Evolutionary conservation across 1,139 yeast species (phyloP), one percentile per base, ranked within the genome.

Genomic region (Yamadazyma trypodendri): DNA sequence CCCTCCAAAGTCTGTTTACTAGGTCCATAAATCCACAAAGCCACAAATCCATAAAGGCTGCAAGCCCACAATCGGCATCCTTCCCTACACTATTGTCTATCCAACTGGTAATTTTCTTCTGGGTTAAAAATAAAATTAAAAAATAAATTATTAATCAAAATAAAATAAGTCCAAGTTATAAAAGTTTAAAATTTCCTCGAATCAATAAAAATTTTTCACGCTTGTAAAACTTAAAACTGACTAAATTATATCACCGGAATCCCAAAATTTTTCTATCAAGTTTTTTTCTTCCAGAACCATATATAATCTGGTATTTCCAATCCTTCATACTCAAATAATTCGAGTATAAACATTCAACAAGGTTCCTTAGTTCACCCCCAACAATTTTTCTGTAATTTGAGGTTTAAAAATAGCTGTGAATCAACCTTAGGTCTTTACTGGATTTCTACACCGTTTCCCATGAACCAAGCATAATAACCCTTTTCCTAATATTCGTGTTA

Each of bases 191-290:
- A 15, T 27, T 27, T 27, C 29, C 29, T 27, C 29, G 15, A 27
- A 27, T 27, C 29, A 27, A 15, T 27, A 27, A 27, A 24, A 27
- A 27, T 15, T 27, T 27, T 27, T 27, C 29, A 27, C 29, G 15
- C 8, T 12, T 27, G 4, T 11, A 15, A 27, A 27, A 27, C 14
- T 12, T 27, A 9, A 15, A 27, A n/a, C 20, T 27, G 29, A 27
- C 20, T 27, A 27, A 27, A 27, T 15, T 27, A 27, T 15, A 27
- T 11, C 14, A 15, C 29, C 28, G 14, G 9, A 27, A 16, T 27
- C 29, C 29, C 29, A 14, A 27, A 16, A 3, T 15, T 15, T 27
- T 24, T 12, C 16, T 24, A 7, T 24, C 16, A 12, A 15, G 13
- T 27, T 27, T 11, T 15, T 25, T 27, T 27, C 3, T 15, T 16